A percentile compares a stretch with the other conserved stretches of the same genome.
Conservation (phyloP, 2,329 filamentous ascomycete genomes). For the Colletotrichum melonis region DNA sequence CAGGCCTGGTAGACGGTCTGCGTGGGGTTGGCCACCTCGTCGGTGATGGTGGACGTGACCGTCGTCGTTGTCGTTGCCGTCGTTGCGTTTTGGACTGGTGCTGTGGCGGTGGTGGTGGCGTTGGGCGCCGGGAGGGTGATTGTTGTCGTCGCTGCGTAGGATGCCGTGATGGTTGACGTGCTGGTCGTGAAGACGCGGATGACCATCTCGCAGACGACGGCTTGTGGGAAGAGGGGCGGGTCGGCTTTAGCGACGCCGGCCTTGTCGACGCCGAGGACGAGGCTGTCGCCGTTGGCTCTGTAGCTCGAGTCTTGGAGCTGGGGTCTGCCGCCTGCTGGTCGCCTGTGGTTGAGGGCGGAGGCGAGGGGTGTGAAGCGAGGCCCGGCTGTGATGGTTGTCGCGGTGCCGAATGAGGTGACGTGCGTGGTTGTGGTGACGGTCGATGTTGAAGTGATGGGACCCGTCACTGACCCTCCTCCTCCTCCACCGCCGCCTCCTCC, state of each 20-base stretch:
- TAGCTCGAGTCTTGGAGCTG: not conserved
- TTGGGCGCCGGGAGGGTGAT: not conserved
- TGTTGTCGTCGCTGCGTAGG: slow-evolving; percentile 10
- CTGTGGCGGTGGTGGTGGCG: not conserved
- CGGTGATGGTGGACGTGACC: slow-evolving; percentile 1
- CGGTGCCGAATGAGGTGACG: slow-evolving; percentile 1
- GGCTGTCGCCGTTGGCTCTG: not conserved
- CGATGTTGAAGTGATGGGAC: not conserved
- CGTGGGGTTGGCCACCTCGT: slow-evolving; percentile 13
- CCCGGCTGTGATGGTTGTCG: not conserved
- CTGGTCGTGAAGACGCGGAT: slow-evolving; percentile 21
- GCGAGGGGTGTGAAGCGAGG: slow-evolving; percentile 11
- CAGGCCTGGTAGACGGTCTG: slow-evolving; percentile 26
- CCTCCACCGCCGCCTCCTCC: not conserved
- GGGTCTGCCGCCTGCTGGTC: too few species aligned
- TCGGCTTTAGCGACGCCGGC: not conserved
- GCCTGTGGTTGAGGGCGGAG: not conserved
- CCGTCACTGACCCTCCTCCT: not conserved
- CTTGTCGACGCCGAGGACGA: not conserved
- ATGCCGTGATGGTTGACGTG: slow-evolving; percentile 5
- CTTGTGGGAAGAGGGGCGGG: slow-evolving; percentile 2
- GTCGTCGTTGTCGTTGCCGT: slow-evolving; percentile 8
- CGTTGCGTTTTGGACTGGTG: not conserved
- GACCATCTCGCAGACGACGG: slow-evolving; percentile 23
- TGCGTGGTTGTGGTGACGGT: slow-evolving; percentile 17